Evolutionary conservation across 768 basidiomycete species (phyloP), one percentile per base, ranked within the genome.

Genomic region (Trichaptum fuscoviolaceum): DNA sequence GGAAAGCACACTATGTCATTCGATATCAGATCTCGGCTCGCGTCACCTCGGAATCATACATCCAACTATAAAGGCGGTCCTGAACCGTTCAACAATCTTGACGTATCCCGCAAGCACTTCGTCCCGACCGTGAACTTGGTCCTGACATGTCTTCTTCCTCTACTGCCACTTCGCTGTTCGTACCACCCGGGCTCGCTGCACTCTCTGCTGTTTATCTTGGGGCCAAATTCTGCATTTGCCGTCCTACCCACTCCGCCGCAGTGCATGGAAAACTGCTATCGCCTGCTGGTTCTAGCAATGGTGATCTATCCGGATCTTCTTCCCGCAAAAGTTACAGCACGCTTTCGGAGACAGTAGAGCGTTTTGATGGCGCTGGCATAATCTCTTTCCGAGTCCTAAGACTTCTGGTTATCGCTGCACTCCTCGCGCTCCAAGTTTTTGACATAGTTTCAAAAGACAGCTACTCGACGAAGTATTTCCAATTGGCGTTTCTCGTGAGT

Each of bases 351-450:
- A 20, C 42, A 12, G 15, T 20, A 20, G 5, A 52, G 42, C 6
- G 15, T 12, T 23, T 61, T 17, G 59, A 61, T 61, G 59, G 59
- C 23, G 25, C 23, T 24, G 1, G 6, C 59, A 61, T 61, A 4
- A 34, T 61, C 23, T 61, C 23, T 24, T 61, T 61, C 59, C 59
- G 59, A 61, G 12, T 61, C 12, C 15, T 61, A 23, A 61, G 59
- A 9, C 30, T 61, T 61, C 15, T 61, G 15, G 24, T 23, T 15
- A 34, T 61, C 9, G 10, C 23, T 17, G 30, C 59, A 15, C 59
- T 61, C 15, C 30, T 61, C 25, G 2, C 59, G 3, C 59, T 61
- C 59, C 25, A 61, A 9, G 30, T 61, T 5, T 61, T 25, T 20
- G 25, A 25, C 15, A 25, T 61, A 4, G 23, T 3, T 23, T 25